Base-by-base conservation (phyloP, 495 filamentous ascomycete species). In the Penicillium roqueforti region DNA sequence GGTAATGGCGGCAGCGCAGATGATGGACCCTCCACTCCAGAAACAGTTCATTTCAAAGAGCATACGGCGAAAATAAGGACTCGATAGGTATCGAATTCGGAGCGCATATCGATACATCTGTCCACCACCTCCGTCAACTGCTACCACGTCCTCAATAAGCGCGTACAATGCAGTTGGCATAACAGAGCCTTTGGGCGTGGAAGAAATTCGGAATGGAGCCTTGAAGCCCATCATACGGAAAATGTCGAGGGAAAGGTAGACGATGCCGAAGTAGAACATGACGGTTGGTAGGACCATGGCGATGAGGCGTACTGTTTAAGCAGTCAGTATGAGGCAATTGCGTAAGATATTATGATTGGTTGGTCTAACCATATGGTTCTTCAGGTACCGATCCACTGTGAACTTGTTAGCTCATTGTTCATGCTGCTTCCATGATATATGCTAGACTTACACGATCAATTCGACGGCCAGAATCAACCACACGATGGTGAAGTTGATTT, bases 91-190 rank as follows among this genome's bases (percentile, higher is more conserved):
- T 54, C 89, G 75, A 8, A 73, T 78, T 46, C 83, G 77, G 14
- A 91, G 63, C 0, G 80, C 77, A 54, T 82, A 74, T 47, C 89
- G 74, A 59, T 86, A 95, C 9, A 77, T 80, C 43, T 81, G 79
- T 0, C 87, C 88, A 2, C 83, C 87, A 6, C 78, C 82, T 16
- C 88, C 88, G 58, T 92, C 88, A 3, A 92, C 89, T 0, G 85
- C 87, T 1, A 88, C 77, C 11, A 92, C 81, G 57, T 95, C 89
- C 65, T 95, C 89, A 39, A 93, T 84, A 19, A 91, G 72, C 5
- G 83, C 85, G 59, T 89, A 87, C 26, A 92, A 74, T 20, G 86
- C 78, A 9, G 89, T 88, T 8, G 82, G 84, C 58, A 88, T 79
- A 23, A 75, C 76, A 19, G 79, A 80, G n/a, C 87, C 87, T 58